These are phyloP conservation scores for Picea sitchensis DNA, from an alignment of 75 land plant species.

Conservation along the genomic window DNA sequence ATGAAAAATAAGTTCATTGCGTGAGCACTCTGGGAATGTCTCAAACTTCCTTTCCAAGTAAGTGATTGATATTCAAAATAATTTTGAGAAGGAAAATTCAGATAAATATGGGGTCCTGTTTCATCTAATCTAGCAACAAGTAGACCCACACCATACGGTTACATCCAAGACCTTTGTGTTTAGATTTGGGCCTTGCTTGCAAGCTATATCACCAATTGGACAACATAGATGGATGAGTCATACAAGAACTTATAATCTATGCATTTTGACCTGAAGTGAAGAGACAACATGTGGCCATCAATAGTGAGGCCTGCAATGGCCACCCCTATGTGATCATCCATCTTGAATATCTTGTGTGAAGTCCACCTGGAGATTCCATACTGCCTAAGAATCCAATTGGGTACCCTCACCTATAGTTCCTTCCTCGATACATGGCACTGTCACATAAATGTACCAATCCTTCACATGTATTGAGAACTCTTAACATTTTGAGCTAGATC, in stretches of 20 bases:
- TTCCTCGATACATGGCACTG: too few species aligned
- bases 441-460: too few species aligned
- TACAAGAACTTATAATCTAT: slow-evolving; percentile 80
- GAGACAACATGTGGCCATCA: slow-evolving; percentile 83
- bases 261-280: slow-evolving; percentile 83
- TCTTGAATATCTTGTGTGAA: slow-evolving; percentile 89
- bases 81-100: slow-evolving; percentile 93
- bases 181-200: slow-evolving; percentile 98
- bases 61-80: slow-evolving; percentile 90
- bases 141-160: slow-evolving; percentile 93
- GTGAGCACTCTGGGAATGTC: too few species aligned
- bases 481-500: too few species aligned
- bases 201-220: slow-evolving; percentile 82
- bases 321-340: slow-evolving; percentile 89
- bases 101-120: slow-evolving; percentile 82
- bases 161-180: slow-evolving; percentile 91
- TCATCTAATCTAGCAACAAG: slow-evolving; percentile 87
- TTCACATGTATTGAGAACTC: too few species aligned
- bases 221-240: slow-evolving; percentile 80
- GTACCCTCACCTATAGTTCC: too few species aligned
- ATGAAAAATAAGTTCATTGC: too few species aligned
- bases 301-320: slow-evolving; percentile 93
- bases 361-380: slow-evolving; percentile 91
- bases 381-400: too few species aligned
- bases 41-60: too few species aligned